Evolutionary conservation across 192 early-diverging fungal genomes (phyloP).

Genomic region (Entomortierella lignicola): DNA sequence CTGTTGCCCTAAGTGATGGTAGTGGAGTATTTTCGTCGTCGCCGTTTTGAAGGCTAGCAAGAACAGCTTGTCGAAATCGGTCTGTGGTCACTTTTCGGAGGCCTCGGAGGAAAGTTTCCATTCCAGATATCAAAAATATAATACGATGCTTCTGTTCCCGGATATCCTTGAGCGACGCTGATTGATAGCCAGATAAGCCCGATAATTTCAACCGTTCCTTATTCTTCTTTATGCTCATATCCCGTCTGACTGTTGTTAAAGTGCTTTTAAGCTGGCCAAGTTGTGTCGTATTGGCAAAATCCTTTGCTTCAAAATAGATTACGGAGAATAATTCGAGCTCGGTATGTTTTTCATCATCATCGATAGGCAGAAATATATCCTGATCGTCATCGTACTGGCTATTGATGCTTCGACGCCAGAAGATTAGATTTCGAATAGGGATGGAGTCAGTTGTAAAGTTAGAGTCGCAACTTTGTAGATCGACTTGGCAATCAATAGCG

Average conservation of each 20-base stretch:
- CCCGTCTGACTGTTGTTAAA: constrained; percentile 25
- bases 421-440: constrained; percentile 28
- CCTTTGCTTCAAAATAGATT: constrained; percentile 25
- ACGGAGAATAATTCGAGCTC: constrained; percentile 45
- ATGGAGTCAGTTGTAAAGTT: background rate
- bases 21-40: background rate
- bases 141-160: constrained; percentile 30
- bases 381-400: constrained; percentile 42
- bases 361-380: constrained; percentile 28
- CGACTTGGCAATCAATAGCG: constrained; percentile 20
- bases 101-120: constrained; percentile 46
- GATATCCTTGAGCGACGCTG: constrained; percentile 10
- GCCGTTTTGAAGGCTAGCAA: background rate
- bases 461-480: constrained; percentile 1
- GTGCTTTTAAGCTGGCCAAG: constrained; percentile 3
- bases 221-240: constrained; percentile 8
- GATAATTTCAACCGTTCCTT: constrained; percentile 11
- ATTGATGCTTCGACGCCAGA: constrained; percentile 50
- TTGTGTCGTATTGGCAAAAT: constrained; percentile 28
- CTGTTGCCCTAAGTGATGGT: background rate
- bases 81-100: constrained; percentile 16
- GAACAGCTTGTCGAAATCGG: constrained; percentile 21
- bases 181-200: background rate
- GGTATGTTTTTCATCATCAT: constrained; percentile 17
- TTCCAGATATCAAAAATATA: constrained; percentile 54